phyloP scores from a whole-genome alignment of 2,329 filamentous ascomycete species.

The Gnomoniopsis sp. region DNA sequence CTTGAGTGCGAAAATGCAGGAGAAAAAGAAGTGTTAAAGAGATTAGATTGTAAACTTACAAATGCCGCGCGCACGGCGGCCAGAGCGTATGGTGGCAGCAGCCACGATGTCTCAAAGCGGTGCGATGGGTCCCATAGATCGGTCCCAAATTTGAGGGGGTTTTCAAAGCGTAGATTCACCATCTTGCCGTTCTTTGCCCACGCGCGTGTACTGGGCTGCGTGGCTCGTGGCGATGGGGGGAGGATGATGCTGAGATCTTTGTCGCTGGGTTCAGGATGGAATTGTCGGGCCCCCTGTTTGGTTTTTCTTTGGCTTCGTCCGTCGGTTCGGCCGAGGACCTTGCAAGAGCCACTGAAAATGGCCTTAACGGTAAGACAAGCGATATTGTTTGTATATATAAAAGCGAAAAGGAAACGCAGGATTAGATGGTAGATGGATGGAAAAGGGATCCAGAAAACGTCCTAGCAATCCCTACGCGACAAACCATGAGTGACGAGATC shows the following conservation, averaged over 20 bases:
- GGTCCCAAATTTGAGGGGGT: slow-evolving; percentile 34
- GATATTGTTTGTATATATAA: neutral
- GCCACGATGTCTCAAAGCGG: slow-evolving; percentile 78
- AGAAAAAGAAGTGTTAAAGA: neutral
- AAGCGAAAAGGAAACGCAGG: neutral
- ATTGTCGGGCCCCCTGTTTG: neutral
- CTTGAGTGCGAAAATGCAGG: too few species aligned
- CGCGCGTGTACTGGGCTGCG: neutral
- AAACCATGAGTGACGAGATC: neutral
- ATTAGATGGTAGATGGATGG: neutral
- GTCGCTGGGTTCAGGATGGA: too few species aligned
- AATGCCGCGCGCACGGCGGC: slow-evolving; percentile 54
- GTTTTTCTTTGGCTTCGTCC: neutral
- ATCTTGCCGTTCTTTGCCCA: neutral
- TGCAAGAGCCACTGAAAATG: too few species aligned
- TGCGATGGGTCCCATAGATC: slow-evolving; percentile 53
- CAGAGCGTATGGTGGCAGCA: slow-evolving; percentile 64
- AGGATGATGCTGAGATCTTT: neutral
- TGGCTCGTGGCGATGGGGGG: neutral
- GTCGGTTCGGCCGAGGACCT: neutral
- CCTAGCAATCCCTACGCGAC: neutral
- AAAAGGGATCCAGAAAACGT: too few species aligned
- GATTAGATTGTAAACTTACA: slow-evolving; percentile 34
- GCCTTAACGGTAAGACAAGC: too few species aligned
- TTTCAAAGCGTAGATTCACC: slow-evolving; percentile 8